These are phyloP conservation scores for Myrica gale DNA, from an alignment of 306 rosid species.

Conservation along the genomic window DNA sequence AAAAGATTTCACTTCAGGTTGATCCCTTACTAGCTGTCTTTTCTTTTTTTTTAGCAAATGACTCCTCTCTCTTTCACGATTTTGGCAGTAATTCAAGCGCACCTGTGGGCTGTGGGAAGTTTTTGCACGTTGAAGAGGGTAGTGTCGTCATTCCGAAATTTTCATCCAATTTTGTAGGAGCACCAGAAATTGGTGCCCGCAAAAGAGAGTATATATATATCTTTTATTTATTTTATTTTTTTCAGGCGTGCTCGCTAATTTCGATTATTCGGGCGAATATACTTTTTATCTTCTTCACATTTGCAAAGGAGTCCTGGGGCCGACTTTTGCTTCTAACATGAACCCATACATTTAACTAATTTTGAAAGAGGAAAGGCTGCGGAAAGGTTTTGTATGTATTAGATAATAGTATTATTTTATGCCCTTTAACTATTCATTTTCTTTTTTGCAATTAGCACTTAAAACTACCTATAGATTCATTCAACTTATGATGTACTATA, in stretches of 20 bases:
- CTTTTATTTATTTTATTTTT: no score
- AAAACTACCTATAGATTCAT: no score
- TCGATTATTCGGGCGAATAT: neutral
- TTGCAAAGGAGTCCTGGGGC: neutral
- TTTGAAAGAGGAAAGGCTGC: neutral
- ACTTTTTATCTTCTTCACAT: neutral
- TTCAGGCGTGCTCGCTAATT: no score
- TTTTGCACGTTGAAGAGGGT: neutral
- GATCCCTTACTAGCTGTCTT: no score
- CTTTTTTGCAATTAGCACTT: no score
- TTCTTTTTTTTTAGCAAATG: no score
- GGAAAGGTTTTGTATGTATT: neutral
- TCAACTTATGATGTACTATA: no score
- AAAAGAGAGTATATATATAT: neutral
- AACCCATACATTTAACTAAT: neutral
- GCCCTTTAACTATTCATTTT: no score
- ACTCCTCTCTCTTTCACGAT: neutral
- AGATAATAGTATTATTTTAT: no score
- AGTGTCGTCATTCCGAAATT: slow-evolving; percentile 12
- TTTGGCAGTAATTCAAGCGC: neutral
- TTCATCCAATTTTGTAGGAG: neutral
- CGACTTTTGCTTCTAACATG: neutral
- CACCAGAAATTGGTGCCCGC: neutral
- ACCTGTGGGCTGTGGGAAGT: no score
- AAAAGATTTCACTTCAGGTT: neutral